A percentile compares a stretch with the other conserved stretches of the same genome.
These are phyloP conservation scores for Rhizoclosmatium sp. DNA, from an alignment of 192 early-diverging fungal species.

Conservation along the genomic window DNA sequence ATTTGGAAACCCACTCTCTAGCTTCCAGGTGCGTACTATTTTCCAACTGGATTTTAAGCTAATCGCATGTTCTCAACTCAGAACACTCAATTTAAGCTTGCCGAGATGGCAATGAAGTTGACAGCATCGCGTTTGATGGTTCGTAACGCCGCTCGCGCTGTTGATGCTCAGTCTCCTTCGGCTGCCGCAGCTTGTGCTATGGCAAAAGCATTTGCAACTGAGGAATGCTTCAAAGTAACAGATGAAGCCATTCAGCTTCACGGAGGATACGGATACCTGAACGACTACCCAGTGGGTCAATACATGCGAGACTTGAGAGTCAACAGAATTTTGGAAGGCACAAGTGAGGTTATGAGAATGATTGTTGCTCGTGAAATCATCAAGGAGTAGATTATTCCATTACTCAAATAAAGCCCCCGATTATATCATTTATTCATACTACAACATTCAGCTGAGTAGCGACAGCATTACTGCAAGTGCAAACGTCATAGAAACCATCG, in stretches of 20 bases:
- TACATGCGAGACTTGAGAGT: constrained; percentile 64
- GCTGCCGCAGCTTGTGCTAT: constrained; percentile 61
- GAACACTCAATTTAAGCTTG: constrained; percentile 64
- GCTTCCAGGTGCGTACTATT: constrained; percentile 47
- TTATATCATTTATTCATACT: neutral
- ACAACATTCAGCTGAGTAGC: neutral
- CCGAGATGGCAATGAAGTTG: constrained; percentile 63
- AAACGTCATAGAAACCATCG: constrained; percentile 29
- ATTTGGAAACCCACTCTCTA: constrained; percentile 50
- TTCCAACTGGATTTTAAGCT: neutral
- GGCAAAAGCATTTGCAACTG: constrained; percentile 66
- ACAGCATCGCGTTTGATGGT: constrained; percentile 60
- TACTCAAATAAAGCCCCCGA: neutral
- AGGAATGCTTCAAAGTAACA: constrained; percentile 62
- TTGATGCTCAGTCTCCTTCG: constrained; percentile 51
- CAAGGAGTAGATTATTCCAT: constrained; percentile 43
- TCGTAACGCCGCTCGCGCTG: constrained; percentile 50
- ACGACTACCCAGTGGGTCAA: constrained; percentile 67
- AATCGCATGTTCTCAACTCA: constrained; percentile 52
- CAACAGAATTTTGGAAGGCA: constrained; percentile 70
- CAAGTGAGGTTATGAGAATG: constrained; percentile 69
- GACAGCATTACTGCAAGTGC: constrained; percentile 25
- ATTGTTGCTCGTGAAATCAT: constrained; percentile 60
- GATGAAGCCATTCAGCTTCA: constrained; percentile 62
- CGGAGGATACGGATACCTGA: constrained; percentile 68